Percentiles rank a stretch among this genome's conserved stretches.
Evolutionary conservation across 805 yeast genomes (phyloP).

Genomic region (Sungouiozyma ichnusensis): DNA sequence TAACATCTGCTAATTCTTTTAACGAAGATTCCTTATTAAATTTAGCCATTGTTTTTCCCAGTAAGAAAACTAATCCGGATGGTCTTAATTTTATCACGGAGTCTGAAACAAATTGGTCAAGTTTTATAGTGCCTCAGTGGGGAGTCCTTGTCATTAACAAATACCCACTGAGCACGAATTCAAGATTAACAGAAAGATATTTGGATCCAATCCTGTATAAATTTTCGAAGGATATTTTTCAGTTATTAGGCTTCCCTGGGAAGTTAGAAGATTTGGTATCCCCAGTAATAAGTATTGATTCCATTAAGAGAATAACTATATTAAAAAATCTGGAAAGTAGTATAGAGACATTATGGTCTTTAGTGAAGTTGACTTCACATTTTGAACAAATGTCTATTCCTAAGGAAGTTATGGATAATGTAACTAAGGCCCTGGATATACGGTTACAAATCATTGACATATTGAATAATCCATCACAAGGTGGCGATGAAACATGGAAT

Average conservation of each 20-base stretch:
- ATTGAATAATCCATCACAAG: slow-evolving; percentile 22
- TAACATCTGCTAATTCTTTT: slow-evolving; percentile 40
- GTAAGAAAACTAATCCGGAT: slow-evolving; percentile 21
- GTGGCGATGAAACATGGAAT: slow-evolving; percentile 31
- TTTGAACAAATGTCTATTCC: slow-evolving; percentile 81
- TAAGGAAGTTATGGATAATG: slow-evolving; percentile 49
- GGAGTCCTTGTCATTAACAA: slow-evolving; percentile 45
- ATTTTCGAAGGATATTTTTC: slow-evolving; percentile 67
- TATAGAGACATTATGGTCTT: slow-evolving; percentile 59
- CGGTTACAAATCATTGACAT: slow-evolving; percentile 25
- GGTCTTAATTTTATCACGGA: slow-evolving; percentile 32
- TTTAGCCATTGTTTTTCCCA: slow-evolving; percentile 41
- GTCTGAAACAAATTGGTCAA: slow-evolving; percentile 13
- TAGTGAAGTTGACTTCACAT: slow-evolving; percentile 55
- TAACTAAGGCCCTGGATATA: slow-evolving; percentile 38
- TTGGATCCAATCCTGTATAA: slow-evolving; percentile 50
- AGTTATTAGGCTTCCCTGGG: slow-evolving; percentile 57
- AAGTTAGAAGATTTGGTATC: slow-evolving; percentile 37
- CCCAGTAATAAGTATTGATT: slow-evolving; percentile 53
- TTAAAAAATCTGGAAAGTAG: slow-evolving; percentile 51
- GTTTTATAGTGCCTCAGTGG: slow-evolving; percentile 80
- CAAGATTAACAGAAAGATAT: slow-evolving; percentile 32
- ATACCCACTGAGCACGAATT: slow-evolving; percentile 18
- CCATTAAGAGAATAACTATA: slow-evolving; percentile 49
- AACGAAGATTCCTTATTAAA: slow-evolving; percentile 58